Base-by-base conservation (phyloP, 345 rosid species). In the Raphanus sativus region DNA sequence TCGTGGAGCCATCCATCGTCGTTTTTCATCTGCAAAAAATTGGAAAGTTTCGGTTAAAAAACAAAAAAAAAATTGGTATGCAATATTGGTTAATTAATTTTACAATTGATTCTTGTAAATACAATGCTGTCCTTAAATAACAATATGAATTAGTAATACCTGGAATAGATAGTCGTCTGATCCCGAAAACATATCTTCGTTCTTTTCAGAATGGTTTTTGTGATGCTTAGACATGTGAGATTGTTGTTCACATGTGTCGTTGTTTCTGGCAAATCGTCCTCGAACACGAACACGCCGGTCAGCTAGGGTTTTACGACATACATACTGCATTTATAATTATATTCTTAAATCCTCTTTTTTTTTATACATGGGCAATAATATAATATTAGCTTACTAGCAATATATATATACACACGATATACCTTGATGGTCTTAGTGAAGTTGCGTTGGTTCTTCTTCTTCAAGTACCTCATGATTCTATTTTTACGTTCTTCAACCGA, bases 351-450 rank as follows among this genome's bases (percentile, higher is more conserved):
- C 1, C 29, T 28, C 29, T 28, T 21, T 21, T 21, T 21, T 21
- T 21, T 21, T 21, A 21, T 21, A 21, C 21, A 21, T 21, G 21
- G 21, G 21, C 21, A 21, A 21, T 21, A 21, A 1, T 21, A 21
- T 21, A 21, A 21, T 21, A 21, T 21, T 21, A 21, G 21, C 21
- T 21, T 21, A 21, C 21, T 21, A 21, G 21, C 21, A 21, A 21
- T 21, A 21, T 21, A 21, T 21, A 21, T 21, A 21, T 21, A 21
- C 21, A 21, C 21, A 21, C 21, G 21, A 21, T 21, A 21, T 21
- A 21, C 98, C 95, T 93, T 91, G 75, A 93, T 93, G 29, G 97
- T 93, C 83, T 93, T 93, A 76, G 89, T 93, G 67, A 93, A 91
- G 83, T 93, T 93, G 77, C 98, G 89, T 80, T 87, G 92, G 81